Evolutionary conservation across 352 stramenopile species (phyloP).

Genomic region (Discostella stelligera): DNA sequence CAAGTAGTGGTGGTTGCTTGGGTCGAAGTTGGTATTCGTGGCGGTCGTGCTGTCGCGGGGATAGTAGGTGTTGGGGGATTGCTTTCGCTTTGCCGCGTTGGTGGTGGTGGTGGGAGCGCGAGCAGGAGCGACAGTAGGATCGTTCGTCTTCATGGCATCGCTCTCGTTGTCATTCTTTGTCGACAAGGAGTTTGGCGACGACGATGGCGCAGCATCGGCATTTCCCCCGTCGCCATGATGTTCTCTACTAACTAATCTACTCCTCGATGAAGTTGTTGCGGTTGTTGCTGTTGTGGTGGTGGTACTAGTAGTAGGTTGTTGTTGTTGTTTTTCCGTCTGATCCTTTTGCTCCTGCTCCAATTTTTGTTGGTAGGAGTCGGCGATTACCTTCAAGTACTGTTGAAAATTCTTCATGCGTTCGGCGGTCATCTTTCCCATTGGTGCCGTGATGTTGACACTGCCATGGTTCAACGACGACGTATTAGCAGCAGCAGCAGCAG

Average conservation of each 20-base stretch:
- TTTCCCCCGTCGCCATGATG: no score
- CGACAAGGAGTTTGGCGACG: no score
- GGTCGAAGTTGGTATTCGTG: neutral
- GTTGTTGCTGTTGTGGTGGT: no score
- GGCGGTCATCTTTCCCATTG: neutral
- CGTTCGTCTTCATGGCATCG: no score
- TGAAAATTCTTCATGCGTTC: constrained; percentile 34
- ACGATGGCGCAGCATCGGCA: no score
- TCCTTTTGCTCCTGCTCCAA: neutral
- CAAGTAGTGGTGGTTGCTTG: neutral
- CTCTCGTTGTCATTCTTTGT: no score
- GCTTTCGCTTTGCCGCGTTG: no score
- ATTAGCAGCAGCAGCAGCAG: no score
- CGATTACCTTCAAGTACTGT: constrained; percentile 18
- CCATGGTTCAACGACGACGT: no score
- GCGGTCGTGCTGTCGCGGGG: neutral
- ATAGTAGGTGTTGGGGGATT: neutral
- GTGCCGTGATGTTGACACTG: no score
- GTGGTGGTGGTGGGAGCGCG: neutral
- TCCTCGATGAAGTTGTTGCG: neutral
- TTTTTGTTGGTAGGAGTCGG: neutral
- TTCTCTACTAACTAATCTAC: neutral
- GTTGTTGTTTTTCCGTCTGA: no score
- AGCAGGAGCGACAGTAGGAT: neutral
- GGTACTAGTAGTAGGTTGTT: neutral